Evolutionary conservation across 2,329 filamentous ascomycete species (phyloP), one percentile per base, ranked within the genome.

Genomic region (Xylariaceae sp.): DNA sequence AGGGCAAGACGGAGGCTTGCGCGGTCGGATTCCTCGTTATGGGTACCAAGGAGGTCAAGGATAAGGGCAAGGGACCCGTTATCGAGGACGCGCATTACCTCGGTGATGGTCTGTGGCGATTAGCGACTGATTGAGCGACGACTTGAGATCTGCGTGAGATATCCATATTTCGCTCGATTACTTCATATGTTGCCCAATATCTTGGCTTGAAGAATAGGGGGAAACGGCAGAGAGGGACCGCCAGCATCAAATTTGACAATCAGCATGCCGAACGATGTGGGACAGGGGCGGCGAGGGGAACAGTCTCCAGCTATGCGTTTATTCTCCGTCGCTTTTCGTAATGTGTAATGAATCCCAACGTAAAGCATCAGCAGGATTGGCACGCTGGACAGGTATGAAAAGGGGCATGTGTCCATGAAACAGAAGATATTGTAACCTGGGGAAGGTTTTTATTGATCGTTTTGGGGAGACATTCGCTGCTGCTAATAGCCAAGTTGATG

Each of bases 81-180:
- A 90, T 97, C 67, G 93, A 97, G 78, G 88, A 92, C 62, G 90
- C 90, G 37, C 94, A 99, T 81, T 97, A 88, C 77, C 74, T 97
- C 56, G 94, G 94, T 0, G 94, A 99, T 79, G 94, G 93, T 15
- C 77, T 99, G 68, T 99, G 94, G 94, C 89, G 82, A 68, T 73
- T 96, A 62, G 50, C n/a, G 5, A 64, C 60, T 8, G 60, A 60
- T 35, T 64, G 53, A 60, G 35, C 23, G 23, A 30, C 23, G 23
- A 37, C n/a, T n/a, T 4, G 17, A 49, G 18, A 44, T 35, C 57
- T 55, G 34, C 51, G 53, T 51, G 18, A 51, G 54, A 13, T 55
- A 3, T 45, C n/a, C 42, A 45, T 45, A n/a, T 45, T 42, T 15
- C 37, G 2, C 13, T 39, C 23, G 45, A 50, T 6, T 3, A 15